phyloP scores from a whole-genome alignment of 106 monocot species.

The Allium sativum region DNA sequence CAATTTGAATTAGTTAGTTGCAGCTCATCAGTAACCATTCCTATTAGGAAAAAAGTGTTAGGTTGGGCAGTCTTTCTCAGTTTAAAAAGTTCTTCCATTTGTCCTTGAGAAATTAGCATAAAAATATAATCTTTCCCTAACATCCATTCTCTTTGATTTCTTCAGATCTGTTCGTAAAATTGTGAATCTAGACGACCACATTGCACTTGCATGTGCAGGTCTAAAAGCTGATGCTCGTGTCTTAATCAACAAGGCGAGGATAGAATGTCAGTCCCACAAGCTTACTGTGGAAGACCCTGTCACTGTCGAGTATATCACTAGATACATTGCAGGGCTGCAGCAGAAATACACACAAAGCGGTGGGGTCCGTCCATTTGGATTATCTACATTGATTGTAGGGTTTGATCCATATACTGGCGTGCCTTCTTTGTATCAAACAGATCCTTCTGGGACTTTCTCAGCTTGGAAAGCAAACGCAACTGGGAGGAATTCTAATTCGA shows the following conservation, averaged over 20 bases:
- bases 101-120: too few species aligned
- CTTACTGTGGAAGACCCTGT: conserved; percentile 88
- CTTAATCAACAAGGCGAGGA: conserved; percentile 70
- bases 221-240: conserved; percentile 93
- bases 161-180: conserved; percentile 42
- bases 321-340: conserved; percentile 87
- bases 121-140: too few species aligned
- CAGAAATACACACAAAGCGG: conserved; percentile 97
- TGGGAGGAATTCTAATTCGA: conserved; percentile 81
- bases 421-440: conserved; percentile 87
- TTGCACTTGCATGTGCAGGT: conserved; percentile 85
- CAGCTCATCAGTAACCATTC: too few species aligned
- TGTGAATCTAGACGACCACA: conserved; percentile 78
- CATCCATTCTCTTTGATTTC: too few species aligned
- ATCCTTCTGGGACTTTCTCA: conserved; percentile 83
- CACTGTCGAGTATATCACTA: conserved; percentile 92
- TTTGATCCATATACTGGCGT: conserved; percentile 64
- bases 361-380: conserved; percentile 84
- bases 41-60: too few species aligned
- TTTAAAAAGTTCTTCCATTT: too few species aligned
- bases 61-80: too few species aligned
- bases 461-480: conserved; percentile 96
- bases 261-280: conserved; percentile 86
- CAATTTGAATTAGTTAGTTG: too few species aligned
- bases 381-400: conserved; percentile 75